Evolutionary conservation across 1,139 yeast genomes (phyloP).

Genomic region (Diutina neorugosa): DNA sequence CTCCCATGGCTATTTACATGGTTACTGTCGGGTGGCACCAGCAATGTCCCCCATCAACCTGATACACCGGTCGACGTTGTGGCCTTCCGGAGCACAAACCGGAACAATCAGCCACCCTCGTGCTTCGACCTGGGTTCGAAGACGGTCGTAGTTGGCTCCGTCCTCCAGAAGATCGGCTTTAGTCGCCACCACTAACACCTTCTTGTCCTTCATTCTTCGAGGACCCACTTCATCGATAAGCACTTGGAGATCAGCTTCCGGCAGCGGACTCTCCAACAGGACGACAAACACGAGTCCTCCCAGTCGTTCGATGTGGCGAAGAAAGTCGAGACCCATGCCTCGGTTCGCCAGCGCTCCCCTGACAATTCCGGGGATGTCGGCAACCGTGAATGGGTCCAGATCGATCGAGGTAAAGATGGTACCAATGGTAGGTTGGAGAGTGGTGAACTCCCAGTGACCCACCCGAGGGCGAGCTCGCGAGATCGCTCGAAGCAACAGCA

Average conservation of each 20-base stretch:
- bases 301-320: conserved; percentile 86
- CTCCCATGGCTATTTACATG: too few relatives aligned
- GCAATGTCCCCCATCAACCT: conserved; percentile 41
- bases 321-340: conserved; percentile 90
- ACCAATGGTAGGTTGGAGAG: conserved; percentile 85
- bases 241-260: conserved; percentile 48
- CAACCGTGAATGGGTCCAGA: conserved; percentile 75
- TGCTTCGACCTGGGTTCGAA: conserved; percentile 30
- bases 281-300: conserved; percentile 83
- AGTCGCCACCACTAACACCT: conserved; percentile 70
- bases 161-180: conserved; percentile 69
- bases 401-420: conserved; percentile 63
- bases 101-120: conserved; percentile 64
- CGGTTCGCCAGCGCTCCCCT: conserved; percentile 73
- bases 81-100: conserved; percentile 64
- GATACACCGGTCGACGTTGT: conserved; percentile 62
- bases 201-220: conserved; percentile 44
- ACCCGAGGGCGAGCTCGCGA: conserved; percentile 83
- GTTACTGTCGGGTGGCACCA: neutral
- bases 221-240: conserved; percentile 63
- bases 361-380: conserved; percentile 94
- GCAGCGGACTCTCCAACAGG: conserved; percentile 54
- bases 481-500: conserved; percentile 78
- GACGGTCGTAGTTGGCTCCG: conserved; percentile 27
- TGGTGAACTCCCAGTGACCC: conserved; percentile 96